Evolutionary conservation across 352 stramenopile genomes (phyloP).

Genomic region (Globisporangium middletonii): DNA sequence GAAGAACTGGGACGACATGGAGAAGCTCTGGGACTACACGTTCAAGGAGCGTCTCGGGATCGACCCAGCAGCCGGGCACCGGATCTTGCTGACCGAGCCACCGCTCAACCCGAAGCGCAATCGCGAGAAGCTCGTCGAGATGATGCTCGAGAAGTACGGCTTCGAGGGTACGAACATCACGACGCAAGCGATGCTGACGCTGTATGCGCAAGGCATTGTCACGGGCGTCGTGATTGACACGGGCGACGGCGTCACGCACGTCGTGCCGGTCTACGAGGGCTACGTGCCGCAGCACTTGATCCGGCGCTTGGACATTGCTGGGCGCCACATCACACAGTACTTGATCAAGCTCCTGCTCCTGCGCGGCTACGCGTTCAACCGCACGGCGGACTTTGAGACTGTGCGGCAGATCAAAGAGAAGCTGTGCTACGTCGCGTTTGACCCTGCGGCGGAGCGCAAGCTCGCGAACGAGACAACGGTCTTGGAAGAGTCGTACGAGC

Average conservation of each 20-base stretch:
- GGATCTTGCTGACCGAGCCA: slow-evolving; percentile 91
- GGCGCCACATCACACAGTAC: slow-evolving; percentile 88
- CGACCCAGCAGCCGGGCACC: slow-evolving; percentile 56
- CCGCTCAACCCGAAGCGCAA: slow-evolving; percentile 91
- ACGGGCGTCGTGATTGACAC: slow-evolving; percentile 92
- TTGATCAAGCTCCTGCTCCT: slow-evolving; percentile 88
- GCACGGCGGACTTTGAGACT: slow-evolving; percentile 91
- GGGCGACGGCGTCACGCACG: slow-evolving; percentile 88
- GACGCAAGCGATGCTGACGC: slow-evolving; percentile 91
- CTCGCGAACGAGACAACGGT: slow-evolving; percentile 89
- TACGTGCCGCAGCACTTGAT: slow-evolving; percentile 90
- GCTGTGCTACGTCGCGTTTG: slow-evolving; percentile 91
- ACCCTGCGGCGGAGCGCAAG: slow-evolving; percentile 81
- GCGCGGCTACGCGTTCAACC: slow-evolving; percentile 90
- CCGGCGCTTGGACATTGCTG: slow-evolving; percentile 88
- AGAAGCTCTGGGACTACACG: slow-evolving; percentile 96
- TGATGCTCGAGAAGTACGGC: slow-evolving; percentile 93
- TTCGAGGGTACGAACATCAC: slow-evolving; percentile 89
- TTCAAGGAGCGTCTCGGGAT: slow-evolving; percentile 89
- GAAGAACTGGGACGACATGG: slow-evolving; percentile 97
- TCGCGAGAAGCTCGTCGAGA: slow-evolving; percentile 88
- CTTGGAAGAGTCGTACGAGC: slow-evolving; percentile 88
- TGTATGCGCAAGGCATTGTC: slow-evolving; percentile 89
- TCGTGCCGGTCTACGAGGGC: slow-evolving; percentile 89
- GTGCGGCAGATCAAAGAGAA: slow-evolving; percentile 94